Base-by-base conservation (phyloP, 1,284 basidiomycete species). In the Leccinum pallidistipes region DNA sequence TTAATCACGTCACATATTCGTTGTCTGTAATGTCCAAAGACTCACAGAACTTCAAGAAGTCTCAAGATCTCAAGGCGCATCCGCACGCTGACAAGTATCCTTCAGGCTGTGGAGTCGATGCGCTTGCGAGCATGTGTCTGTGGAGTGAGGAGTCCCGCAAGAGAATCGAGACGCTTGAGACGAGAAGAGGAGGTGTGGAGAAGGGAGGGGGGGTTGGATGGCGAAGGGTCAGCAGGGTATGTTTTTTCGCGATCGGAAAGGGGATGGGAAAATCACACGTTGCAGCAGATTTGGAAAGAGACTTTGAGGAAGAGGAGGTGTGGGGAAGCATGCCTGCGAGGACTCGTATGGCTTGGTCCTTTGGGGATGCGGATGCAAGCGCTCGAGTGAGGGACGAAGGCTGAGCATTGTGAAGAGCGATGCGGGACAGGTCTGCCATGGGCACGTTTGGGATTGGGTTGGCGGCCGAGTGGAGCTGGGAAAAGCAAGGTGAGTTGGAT, bases 351-450 rank as follows among this genome's bases (percentile, higher is more conserved):
- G 76, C 67, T 0, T 77, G 67, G 51, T 80, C 79, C 68, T 89
- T 90, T 31, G 90, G 88, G 57, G 90, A 91, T 16, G 85, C 80
- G 55, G 88, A 87, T 24, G 87, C 87, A 58, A 92, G 80, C 16
- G 82, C 81, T 21, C 84, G 83, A 7, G 90, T 91, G 52, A 92
- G 78, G 49, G 83, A 80, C 31, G 90, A 90, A 12, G 85, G 77
- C 70, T 88, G 88, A n/a, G 76, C 68, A 3, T 78, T 62, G 18
- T 61, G 68, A 29, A 75, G 66, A 40, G 78, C 73, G 40, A 92
- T 79, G 55, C 79, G 74, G 57, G 91, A 90, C 8, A 92, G 75
- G 69, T 86, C 80, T 43, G 89, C 87, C 61, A 83, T 68, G 40
- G 90, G 90, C 53, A 92, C 74, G 12, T 77, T 74, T 18, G 90